Conservation (phyloP, 805 yeast species). For the Metschnikowia colocasiae region DNA sequence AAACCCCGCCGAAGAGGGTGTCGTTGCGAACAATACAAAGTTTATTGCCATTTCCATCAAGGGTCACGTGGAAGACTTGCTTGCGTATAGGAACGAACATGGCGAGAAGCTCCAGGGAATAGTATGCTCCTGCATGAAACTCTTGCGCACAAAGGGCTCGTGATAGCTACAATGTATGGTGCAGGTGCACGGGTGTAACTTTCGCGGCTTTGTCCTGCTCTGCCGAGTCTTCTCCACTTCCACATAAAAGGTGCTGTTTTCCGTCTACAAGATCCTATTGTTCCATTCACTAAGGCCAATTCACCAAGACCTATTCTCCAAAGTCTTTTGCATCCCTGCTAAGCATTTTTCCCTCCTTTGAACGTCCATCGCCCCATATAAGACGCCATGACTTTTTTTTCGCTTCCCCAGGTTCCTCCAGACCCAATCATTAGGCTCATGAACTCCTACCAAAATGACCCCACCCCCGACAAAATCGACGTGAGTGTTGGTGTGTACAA, state of each 20-base stretch:
- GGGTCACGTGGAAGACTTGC: slow-evolving; percentile 5
- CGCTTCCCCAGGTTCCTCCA: slow-evolving; percentile 9
- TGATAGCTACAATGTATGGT: neutral
- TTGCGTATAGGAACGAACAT: neutral
- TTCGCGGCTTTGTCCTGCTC: neutral
- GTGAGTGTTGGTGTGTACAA: slow-evolving; percentile 46
- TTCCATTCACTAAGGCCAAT: too few species aligned
- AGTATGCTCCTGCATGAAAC: neutral
- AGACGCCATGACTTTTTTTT: slow-evolving; percentile 7
- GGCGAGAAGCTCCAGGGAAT: neutral
- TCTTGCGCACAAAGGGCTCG: neutral
- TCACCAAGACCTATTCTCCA: too few species aligned
- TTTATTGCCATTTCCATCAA: slow-evolving; percentile 26
- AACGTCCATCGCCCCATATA: neutral
- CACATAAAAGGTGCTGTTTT: neutral
- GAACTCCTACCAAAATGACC: slow-evolving; percentile 22
- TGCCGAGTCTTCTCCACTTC: neutral
- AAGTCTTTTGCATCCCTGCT: neutral
- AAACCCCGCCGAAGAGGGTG: slow-evolving; percentile 8
- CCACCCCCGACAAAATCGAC: slow-evolving; percentile 34
- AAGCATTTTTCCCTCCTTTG: neutral
- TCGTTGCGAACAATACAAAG: slow-evolving; percentile 29
- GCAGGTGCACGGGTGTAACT: neutral
- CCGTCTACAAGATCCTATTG: neutral
- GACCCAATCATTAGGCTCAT: slow-evolving; percentile 20